phyloP scores from a whole-genome alignment of 768 basidiomycete species.

The Astraeus odoratus region DNA sequence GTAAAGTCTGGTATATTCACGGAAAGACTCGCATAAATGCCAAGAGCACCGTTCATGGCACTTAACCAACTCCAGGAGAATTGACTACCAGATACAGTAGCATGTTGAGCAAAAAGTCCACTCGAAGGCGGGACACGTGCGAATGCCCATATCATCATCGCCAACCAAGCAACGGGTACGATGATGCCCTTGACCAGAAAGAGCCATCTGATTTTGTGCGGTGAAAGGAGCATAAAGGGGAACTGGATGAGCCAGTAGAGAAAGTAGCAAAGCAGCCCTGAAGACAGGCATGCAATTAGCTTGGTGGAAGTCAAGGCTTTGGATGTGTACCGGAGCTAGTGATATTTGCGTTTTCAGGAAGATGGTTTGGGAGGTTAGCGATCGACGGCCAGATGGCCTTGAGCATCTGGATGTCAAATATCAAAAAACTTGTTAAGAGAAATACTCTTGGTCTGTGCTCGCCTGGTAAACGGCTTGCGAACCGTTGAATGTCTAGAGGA shows the following conservation, averaged over 20 bases:
- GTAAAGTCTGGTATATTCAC: constrained; percentile 88
- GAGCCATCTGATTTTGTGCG: constrained; percentile 70
- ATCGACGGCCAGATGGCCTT: constrained; percentile 81
- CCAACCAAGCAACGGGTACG: constrained; percentile 58
- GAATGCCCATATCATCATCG: constrained; percentile 76
- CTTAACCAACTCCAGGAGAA: constrained; percentile 73
- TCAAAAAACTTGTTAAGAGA: neutral
- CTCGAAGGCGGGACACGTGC: constrained; percentile 53
- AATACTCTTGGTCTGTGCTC: neutral
- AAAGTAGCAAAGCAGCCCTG: constrained; percentile 70
- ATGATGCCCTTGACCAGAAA: constrained; percentile 65
- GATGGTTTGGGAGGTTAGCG: constrained; percentile 54
- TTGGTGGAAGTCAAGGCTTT: constrained; percentile 7
- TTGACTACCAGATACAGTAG: constrained; percentile 46
- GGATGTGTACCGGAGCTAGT: constrained; percentile 45
- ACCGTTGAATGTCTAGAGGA: constrained; percentile 44
- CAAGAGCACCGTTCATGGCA: constrained; percentile 71
- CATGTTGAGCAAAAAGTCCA: constrained; percentile 51
- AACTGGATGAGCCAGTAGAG: constrained; percentile 74
- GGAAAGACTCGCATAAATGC: constrained; percentile 63
- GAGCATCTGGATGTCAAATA: constrained; percentile 47
- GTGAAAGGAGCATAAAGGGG: constrained; percentile 69
- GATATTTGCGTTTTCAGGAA: constrained; percentile 51
- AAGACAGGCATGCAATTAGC: neutral
- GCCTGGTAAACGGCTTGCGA: constrained; percentile 70